Conservation (phyloP, 768 basidiomycete genomes). For the Leccinum rimulosum region DNA sequence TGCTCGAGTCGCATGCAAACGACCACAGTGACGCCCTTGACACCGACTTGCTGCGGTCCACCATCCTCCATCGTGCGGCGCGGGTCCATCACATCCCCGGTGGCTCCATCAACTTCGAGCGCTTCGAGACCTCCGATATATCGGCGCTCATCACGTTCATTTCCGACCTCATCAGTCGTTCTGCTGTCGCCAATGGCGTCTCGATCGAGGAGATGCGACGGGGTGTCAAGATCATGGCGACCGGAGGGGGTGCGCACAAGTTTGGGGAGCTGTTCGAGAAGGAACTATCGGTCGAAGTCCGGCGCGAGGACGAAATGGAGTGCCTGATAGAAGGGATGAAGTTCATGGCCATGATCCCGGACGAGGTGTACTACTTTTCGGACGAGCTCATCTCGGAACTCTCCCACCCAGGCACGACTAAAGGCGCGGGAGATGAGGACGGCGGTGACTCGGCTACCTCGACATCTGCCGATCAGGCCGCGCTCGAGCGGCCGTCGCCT, state of each 20-base stretch:
- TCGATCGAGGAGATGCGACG: conserved; percentile 87
- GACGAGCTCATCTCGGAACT: conserved; percentile 87
- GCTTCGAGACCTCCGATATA: conserved; percentile 92
- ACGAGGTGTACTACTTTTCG: conserved; percentile 98
- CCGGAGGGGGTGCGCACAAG: conserved; percentile 94
- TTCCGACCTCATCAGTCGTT: conserved; percentile 79
- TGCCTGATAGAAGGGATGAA: conserved; percentile 94
- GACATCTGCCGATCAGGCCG: conserved; percentile 9
- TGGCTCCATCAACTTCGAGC: conserved; percentile 95
- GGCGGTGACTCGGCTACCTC: conserved; percentile 5
- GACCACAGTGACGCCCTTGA: conserved; percentile 30
- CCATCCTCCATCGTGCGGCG: conserved; percentile 65
- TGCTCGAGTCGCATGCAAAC: conserved; percentile 53
- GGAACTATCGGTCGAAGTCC: conserved; percentile 80
- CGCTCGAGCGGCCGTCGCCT: conserved; percentile 82
- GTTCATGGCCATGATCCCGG: conserved; percentile 93
- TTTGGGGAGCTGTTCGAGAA: conserved; percentile 82
- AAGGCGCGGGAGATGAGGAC: conserved; percentile 4
- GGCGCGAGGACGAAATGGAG: conserved; percentile 97
- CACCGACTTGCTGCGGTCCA: conserved; percentile 52
- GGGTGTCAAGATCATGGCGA: conserved; percentile 96
- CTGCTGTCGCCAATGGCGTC: conserved; percentile 83
- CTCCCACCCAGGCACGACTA: conserved; percentile 35
- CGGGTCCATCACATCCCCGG: conserved; percentile 77
- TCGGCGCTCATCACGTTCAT: conserved; percentile 84